Percentiles rank a stretch among this genome's conserved stretches.
Conservation (phyloP, 768 basidiomycete genomes). For the Lentinula lateritia region DNA sequence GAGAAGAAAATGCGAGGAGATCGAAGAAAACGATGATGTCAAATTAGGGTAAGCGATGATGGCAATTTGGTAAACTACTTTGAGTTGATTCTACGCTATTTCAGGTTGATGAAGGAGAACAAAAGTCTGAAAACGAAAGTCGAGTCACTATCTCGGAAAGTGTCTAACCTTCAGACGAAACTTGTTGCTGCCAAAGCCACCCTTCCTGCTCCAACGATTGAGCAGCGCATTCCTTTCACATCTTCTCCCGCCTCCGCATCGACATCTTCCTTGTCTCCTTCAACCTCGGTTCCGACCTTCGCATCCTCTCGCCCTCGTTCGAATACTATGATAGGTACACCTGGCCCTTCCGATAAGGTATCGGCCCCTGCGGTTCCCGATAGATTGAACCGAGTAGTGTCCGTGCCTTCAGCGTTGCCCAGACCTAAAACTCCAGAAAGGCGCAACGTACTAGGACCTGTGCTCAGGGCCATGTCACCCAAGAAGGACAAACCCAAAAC, state of each 20-base stretch:
- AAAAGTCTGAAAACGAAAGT: slow-evolving; percentile 70
- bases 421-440: slow-evolving; percentile 53
- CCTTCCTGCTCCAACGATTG: slow-evolving; percentile 12
- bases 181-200: slow-evolving; percentile 48
- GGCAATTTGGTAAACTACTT: neutral
- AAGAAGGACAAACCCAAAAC: slow-evolving; percentile 27
- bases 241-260: slow-evolving; percentile 2
- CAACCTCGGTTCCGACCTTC: neutral
- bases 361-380: slow-evolving; percentile 4
- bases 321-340: slow-evolving; percentile 4
- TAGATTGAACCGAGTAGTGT: slow-evolving; percentile 27
- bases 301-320: slow-evolving; percentile 7
- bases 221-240: slow-evolving; percentile 10
- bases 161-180: slow-evolving; percentile 66
- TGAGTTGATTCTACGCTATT: slow-evolving; percentile 7
- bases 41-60: slow-evolving; percentile 60
- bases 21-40: slow-evolving; percentile 81
- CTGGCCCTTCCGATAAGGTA: slow-evolving; percentile 9
- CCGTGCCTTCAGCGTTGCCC: slow-evolving; percentile 36
- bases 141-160: slow-evolving; percentile 67
- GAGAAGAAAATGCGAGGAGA: slow-evolving; percentile 64
- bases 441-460: slow-evolving; percentile 24
- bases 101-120: slow-evolving; percentile 73
- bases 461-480: slow-evolving; percentile 51
- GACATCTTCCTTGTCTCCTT: neutral